Conservation (phyloP, 2,329 filamentous ascomycete genomes). For the Plectosphaerella cucumerina region DNA sequence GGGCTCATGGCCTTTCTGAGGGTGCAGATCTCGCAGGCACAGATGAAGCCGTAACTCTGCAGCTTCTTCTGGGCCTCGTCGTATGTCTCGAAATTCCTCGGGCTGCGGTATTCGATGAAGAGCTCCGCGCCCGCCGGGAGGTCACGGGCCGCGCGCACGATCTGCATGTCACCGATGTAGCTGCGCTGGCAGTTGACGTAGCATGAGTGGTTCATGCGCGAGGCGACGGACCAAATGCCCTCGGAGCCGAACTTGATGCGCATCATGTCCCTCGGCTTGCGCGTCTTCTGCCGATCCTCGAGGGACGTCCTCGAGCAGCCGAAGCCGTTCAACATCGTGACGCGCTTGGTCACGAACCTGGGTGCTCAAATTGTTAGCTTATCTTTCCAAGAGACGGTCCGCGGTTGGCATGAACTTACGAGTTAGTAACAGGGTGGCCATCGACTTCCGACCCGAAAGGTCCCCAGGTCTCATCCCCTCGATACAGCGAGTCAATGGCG, state of each 20-base stretch:
- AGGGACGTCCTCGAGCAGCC: slow-evolving; percentile 21
- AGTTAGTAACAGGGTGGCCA: slow-evolving; percentile 37
- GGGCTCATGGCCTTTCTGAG: slow-evolving; percentile 19
- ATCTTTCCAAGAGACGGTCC: too few relatives aligned
- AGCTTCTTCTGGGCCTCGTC: slow-evolving; percentile 25
- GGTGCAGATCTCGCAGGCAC: slow-evolving; percentile 33
- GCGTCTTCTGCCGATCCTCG: background rate
- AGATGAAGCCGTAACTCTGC: slow-evolving; percentile 35
- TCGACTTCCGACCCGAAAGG: slow-evolving; percentile 23
- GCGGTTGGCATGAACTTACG: slow-evolving; percentile 36
- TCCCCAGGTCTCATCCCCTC: slow-evolving; percentile 30
- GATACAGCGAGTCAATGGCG: slow-evolving; percentile 29
- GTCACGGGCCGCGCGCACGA: slow-evolving; percentile 41
- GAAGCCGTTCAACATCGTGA: slow-evolving; percentile 39
- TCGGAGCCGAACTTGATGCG: slow-evolving; percentile 15
- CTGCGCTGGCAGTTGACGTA: slow-evolving; percentile 36
- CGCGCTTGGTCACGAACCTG: slow-evolving; percentile 41
- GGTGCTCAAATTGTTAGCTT: background rate
- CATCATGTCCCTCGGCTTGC: background rate
- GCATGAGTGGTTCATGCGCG: slow-evolving; percentile 51
- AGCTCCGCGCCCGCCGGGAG: slow-evolving; percentile 42
- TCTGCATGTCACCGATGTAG: slow-evolving; percentile 51
- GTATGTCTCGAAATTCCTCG: slow-evolving; percentile 15
- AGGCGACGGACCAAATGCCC: slow-evolving; percentile 44
- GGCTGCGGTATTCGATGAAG: slow-evolving; percentile 30